phyloP scores from a whole-genome alignment of 495 filamentous ascomycete species.

The Saxophila tyrrhenica region DNA sequence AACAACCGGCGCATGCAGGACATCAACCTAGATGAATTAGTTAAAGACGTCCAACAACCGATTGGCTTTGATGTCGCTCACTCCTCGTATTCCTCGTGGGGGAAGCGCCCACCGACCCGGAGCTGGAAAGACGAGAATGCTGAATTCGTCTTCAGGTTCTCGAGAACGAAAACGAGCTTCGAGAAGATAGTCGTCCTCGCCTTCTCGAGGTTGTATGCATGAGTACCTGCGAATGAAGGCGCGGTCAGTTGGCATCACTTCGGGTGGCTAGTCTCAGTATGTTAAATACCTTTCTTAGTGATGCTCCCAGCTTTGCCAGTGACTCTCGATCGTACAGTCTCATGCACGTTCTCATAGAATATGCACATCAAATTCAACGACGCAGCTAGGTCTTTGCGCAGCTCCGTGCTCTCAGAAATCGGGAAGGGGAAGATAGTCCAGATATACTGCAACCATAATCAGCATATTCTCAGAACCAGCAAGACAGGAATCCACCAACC shows the following conservation, averaged over 20 bases:
- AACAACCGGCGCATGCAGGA: constrained; percentile 3
- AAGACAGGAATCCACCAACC: constrained; percentile 29
- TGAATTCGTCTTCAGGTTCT: constrained; percentile 41
- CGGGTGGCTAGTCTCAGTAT: no score
- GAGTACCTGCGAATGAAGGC: constrained; percentile 27
- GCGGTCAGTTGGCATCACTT: background rate
- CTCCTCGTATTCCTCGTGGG: constrained; percentile 42
- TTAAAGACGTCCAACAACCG: background rate
- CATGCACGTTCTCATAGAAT: constrained; percentile 40
- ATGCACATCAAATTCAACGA: constrained; percentile 70
- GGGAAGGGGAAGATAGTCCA: constrained; percentile 83
- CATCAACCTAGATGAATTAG: constrained; percentile 3
- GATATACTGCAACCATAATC: constrained; percentile 33
- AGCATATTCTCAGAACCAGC: background rate
- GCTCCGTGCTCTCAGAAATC: constrained; percentile 58
- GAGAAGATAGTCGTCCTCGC: constrained; percentile 42
- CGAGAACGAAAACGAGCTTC: constrained; percentile 44
- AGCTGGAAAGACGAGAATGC: constrained; percentile 50
- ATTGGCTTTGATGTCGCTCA: background rate
- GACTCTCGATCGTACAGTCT: background rate
- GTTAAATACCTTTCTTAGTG: background rate
- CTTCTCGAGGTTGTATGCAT: constrained; percentile 46
- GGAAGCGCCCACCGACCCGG: constrained; percentile 52
- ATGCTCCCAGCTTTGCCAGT: background rate
- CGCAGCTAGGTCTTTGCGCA: constrained; percentile 59